A percentile compares a stretch with the other conserved stretches of the same genome.
phyloP scores from a whole-genome alignment of 257 asterid genomes.

The Thymus mandschuricus region DNA sequence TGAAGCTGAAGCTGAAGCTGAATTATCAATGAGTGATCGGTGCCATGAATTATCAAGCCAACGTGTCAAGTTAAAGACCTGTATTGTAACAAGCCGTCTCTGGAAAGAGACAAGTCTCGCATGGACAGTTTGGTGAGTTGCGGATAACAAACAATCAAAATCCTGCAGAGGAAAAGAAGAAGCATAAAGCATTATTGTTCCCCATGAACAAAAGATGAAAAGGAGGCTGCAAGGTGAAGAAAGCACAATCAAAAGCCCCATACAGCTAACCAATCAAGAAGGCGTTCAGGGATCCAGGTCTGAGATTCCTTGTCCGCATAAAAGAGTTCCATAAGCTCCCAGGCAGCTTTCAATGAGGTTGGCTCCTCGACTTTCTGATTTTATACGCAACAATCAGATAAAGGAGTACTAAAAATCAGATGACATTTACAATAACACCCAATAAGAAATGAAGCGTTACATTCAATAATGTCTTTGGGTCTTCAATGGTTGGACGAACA shows the following conservation, averaged over 20 bases:
- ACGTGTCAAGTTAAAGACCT: slow-evolving; percentile 46
- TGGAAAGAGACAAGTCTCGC: slow-evolving; percentile 80
- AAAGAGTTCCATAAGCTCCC: slow-evolving; percentile 95
- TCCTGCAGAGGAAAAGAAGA: slow-evolving; percentile 55
- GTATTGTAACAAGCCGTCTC: slow-evolving; percentile 59
- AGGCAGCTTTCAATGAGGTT: slow-evolving; percentile 80
- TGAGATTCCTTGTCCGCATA: slow-evolving; percentile 85
- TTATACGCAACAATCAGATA: slow-evolving; percentile 30
- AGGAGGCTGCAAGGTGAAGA: slow-evolving; percentile 13
- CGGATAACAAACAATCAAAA: slow-evolving; percentile 73
- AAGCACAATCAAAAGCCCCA: slow-evolving; percentile 40
- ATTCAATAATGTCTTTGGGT: slow-evolving; percentile 63
- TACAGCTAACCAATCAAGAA: slow-evolving; percentile 93
- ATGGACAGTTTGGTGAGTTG: slow-evolving; percentile 72
- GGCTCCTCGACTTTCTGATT: slow-evolving; percentile 71
- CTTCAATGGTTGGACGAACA: slow-evolving; percentile 61
- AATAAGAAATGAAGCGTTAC: slow-evolving; percentile 43
- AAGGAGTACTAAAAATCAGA: slow-evolving; percentile 24
- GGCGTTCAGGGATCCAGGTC: slow-evolving; percentile 86
- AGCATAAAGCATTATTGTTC: slow-evolving; percentile 10
- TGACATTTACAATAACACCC: background rate
- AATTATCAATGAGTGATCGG: background rate
- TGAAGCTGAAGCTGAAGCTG: slow-evolving; percentile 22
- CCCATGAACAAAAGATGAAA: slow-evolving; percentile 21
- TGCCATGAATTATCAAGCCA: slow-evolving; percentile 9